These are phyloP conservation scores for Sporothrix variecibatus DNA, from an alignment of 2,329 filamentous ascomycete genomes.

Conservation along the genomic window DNA sequence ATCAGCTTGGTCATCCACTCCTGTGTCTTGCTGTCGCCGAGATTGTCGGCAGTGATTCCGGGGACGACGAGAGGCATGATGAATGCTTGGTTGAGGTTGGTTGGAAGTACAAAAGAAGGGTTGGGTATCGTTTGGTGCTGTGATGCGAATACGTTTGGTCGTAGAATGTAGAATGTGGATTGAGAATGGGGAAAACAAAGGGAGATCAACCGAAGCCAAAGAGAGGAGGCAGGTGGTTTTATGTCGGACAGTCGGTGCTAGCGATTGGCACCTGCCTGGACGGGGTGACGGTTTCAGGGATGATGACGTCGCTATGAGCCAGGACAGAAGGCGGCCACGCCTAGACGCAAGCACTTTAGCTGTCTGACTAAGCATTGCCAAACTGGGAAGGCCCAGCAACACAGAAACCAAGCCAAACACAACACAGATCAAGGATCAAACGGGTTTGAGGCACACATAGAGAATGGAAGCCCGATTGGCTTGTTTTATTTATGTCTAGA, in stretches of 20 bases:
- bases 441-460: background rate
- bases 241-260: constrained; percentile 1
- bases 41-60: constrained; percentile 52
- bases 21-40: constrained; percentile 50
- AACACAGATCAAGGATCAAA: background rate
- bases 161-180: background rate
- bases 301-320: constrained; percentile 7
- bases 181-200: background rate
- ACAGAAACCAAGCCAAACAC: background rate
- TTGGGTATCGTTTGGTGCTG: background rate
- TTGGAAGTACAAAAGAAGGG: background rate
- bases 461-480: background rate
- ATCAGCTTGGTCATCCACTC: constrained; percentile 64
- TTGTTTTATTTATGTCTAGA: background rate
- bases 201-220: background rate
- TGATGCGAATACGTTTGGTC: background rate
- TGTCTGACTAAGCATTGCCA: constrained; percentile 4
- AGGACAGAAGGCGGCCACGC: background rate
- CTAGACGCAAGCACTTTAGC: background rate
- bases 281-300: background rate
- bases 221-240: background rate
- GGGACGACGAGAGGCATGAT: constrained; percentile 68
- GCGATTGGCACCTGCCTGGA: constrained; percentile 18
- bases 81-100: background rate
- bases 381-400: background rate